These are phyloP conservation scores for Meira miltonrushii DNA, from an alignment of 1,284 basidiomycete species.

Conservation along the genomic window DNA sequence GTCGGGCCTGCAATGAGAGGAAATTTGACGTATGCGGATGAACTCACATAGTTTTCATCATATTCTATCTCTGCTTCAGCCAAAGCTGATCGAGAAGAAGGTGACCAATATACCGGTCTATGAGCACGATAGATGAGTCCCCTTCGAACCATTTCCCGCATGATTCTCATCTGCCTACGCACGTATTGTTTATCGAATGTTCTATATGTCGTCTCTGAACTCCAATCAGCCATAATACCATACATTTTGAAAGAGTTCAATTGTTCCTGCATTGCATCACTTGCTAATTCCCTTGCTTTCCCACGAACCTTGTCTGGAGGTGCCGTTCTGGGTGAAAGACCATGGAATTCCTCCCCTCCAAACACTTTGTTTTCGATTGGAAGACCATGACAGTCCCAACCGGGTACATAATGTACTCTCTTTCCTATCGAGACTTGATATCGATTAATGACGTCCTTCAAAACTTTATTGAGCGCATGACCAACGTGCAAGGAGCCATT, in stretches of 20 bases:
- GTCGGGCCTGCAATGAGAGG: slow-evolving; percentile 40
- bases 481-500: slow-evolving; percentile 95
- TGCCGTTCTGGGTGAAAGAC: slow-evolving; percentile 15
- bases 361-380: slow-evolving; percentile 63
- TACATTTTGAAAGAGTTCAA: slow-evolving; percentile 74
- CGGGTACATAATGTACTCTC: slow-evolving; percentile 85
- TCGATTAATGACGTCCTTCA: slow-evolving; percentile 93
- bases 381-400: slow-evolving; percentile 97
- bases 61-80: slow-evolving; percentile 94
- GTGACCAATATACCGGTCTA: slow-evolving; percentile 91
- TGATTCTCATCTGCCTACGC: slow-evolving; percentile 78
- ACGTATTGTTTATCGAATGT: slow-evolving; percentile 71
- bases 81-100: slow-evolving; percentile 85
- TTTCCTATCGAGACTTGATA: slow-evolving; percentile 75
- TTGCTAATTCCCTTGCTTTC: slow-evolving; percentile 70
- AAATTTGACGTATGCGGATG: slow-evolving; percentile 81
- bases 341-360: slow-evolving; percentile 1
- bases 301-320: slow-evolving; percentile 61
- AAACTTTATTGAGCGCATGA: slow-evolving; percentile 91
- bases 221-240: slow-evolving; percentile 91
- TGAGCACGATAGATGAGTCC: slow-evolving; percentile 79
- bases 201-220: slow-evolving; percentile 66
- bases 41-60: slow-evolving; percentile 78
- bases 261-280: slow-evolving; percentile 71
- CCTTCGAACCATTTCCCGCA: slow-evolving; percentile 74